Percentiles rank a stretch among this genome's conserved stretches.
These are phyloP conservation scores for Scleroderma citrinum DNA, from an alignment of 768 basidiomycete species.

Conservation along the genomic window DNA sequence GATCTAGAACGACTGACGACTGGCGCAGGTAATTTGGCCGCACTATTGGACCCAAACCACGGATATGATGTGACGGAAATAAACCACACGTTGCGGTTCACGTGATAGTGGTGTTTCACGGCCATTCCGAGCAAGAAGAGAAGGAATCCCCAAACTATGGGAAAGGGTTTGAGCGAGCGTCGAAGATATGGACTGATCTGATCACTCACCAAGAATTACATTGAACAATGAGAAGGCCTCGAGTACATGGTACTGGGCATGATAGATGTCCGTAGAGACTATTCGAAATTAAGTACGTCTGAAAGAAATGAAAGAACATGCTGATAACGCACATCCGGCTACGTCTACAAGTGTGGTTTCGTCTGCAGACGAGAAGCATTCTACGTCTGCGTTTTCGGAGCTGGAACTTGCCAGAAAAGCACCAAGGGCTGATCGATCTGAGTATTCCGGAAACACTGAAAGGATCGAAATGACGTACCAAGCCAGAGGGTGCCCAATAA, in stretches of 20 bases:
- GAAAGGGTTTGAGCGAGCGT: conserved; percentile 10
- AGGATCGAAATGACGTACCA: conserved; percentile 39
- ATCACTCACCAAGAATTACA: conserved; percentile 54
- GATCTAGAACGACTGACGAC: conserved; percentile 31
- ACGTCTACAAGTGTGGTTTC: conserved; percentile 49
- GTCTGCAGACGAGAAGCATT: conserved; percentile 62
- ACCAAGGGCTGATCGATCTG: conserved; percentile 54
- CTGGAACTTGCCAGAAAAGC: conserved; percentile 69
- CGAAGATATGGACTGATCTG: background rate
- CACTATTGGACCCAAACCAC: conserved; percentile 52
- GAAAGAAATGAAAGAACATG: conserved; percentile 1
- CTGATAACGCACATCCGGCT: conserved; percentile 54
- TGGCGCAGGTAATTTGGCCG: conserved; percentile 39
- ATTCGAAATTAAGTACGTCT: conserved; percentile 4
- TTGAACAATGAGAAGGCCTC: conserved; percentile 79
- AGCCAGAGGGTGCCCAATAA: conserved; percentile 76
- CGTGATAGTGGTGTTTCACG: conserved; percentile 37
- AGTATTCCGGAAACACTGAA: conserved; percentile 11
- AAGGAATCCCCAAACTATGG: conserved; percentile 44
- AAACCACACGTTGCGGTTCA: conserved; percentile 55
- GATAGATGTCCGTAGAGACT: conserved; percentile 85
- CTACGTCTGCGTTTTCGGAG: conserved; percentile 73
- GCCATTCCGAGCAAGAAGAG: conserved; percentile 40
- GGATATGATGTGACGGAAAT: conserved; percentile 64
- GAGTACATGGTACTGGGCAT: conserved; percentile 83